Evolutionary conservation across 345 rosid genomes (phyloP), one percentile per base, ranked within the genome.

Genomic region (Camelina neglecta): DNA sequence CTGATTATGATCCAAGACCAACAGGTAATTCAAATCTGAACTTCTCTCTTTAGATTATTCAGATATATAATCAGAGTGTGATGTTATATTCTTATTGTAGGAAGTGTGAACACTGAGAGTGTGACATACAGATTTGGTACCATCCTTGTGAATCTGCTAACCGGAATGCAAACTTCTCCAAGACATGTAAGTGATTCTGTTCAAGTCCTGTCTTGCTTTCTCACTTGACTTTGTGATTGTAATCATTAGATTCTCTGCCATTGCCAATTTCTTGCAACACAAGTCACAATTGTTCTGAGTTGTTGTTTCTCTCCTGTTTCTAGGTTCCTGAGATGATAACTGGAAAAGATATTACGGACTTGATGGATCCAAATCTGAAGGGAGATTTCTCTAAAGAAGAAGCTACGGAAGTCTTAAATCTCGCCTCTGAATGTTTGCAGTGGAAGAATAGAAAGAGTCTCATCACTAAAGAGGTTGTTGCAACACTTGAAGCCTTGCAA

Each of bases 271-370:
- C 51, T 24, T 73, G 50, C 50, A 26, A 63, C 24, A 53, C 20
- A 38, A 60, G 38, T 1, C n/a, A 26, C 47, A 26, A 48, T 5
- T 23, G 4, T 13, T 3, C 8, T 10, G 18, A 47, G 55, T 18
- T 73, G 10, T 51, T 61, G 18, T 2, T 7, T 35, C 38, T 50
- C 65, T 50, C 60, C 2, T 38, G 33, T 70, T 29, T 80, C 31
- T 83, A 93, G 98, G 97, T 91, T 73, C 91, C 84, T 77, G 96
- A 93, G 76, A 86, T 88, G 91, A 91, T 91, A 63, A 75, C 83
- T 47, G 90, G 91, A 2, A 88, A 84, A 80, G 84, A 86, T 82
- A 83, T 93, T 58, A 83, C 75, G 79, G 84, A 78, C 45, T 72
- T 91, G 55, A 88, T 91, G 88, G 98, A 93, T 84, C 86, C 98